A percentile compares a stretch with the other conserved stretches of the same genome.
Conservation (phyloP, 1,284 basidiomycete species). For the Mixia osmundae region DNA sequence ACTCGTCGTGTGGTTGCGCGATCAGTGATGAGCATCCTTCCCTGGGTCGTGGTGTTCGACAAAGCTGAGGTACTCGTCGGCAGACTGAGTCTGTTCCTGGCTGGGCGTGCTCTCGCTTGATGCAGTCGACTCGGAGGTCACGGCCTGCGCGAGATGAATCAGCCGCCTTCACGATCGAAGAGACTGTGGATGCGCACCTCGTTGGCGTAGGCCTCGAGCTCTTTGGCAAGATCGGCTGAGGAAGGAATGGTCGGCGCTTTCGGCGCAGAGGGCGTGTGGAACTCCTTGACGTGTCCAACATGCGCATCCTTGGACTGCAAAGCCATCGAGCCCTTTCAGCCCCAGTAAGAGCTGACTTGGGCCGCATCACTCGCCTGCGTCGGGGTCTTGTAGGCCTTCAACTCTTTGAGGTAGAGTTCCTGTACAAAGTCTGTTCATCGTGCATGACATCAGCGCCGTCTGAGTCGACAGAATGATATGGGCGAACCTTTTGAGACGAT, state of each 20-base stretch:
- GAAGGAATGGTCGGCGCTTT: conserved; percentile 22
- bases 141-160: too few species aligned
- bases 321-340: background rate
- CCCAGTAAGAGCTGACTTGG: background rate
- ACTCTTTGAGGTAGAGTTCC: conserved; percentile 26
- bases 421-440: conserved; percentile 23
- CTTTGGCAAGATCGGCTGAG: conserved; percentile 22
- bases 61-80: too few species aligned
- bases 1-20: too few species aligned
- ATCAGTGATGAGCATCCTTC: too few species aligned
- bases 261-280: conserved; percentile 23
- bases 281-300: conserved; percentile 23
- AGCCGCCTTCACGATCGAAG: too few species aligned
- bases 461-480: background rate
- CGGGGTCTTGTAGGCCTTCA: conserved; percentile 26
- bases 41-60: too few species aligned
- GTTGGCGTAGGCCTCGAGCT: conserved; percentile 25
- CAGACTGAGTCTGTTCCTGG: too few species aligned
- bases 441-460: background rate
- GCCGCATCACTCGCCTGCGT: conserved; percentile 1
- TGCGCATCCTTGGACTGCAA: conserved; percentile 19
- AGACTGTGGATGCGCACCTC: too few species aligned
- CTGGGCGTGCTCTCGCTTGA: too few species aligned
- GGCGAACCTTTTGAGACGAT: background rate
- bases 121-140: too few species aligned